Base-by-base conservation (phyloP, 176 grass and related monocot species). In the Saccharum officinarum region DNA sequence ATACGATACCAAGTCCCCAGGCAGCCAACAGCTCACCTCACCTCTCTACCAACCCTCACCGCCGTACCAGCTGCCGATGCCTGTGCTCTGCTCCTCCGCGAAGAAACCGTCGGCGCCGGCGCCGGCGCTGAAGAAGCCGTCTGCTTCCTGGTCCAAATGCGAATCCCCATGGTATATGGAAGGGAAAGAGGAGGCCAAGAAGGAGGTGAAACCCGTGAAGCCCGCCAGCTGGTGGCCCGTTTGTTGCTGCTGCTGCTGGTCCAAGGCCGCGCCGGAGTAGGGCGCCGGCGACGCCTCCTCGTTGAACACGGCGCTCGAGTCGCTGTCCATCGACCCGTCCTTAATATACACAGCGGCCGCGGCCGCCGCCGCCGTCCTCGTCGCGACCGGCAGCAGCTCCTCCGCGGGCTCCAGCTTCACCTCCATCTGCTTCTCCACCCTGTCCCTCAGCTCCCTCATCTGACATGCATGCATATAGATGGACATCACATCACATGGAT, bases 251-350 rank as follows among this genome's bases (percentile, higher is more conserved):
- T 72, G 70, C 3, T 8, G 83, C 22, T 80, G 69, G 28, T 85
- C 83, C 20, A 81, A 69, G 3, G 40, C 88, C 22, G 22, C 62
- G 25, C 76, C 71, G 38, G 88, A 78, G 80, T 90, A 90, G 18
- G 84, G 80, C 75, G 86, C 86, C 10, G 84, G 80, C 60, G 84
- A 86, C 17, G 74, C 73, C 33, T 87, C 88, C 63, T 90, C 88
- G 79, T 90, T 90, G 80, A 90, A 90, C 80, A 90, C 88, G 15
- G 66, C 84, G 84, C 88, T 90, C 14, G 88, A 90, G 67, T 90
- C 88, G 74, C 88, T 90, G 80, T 90, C 88, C 26, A 80, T 83
- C 17, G 88, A 76, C 1, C 88, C 71, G 63, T 89, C 88, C 49
- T 57, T 59, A 36, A 52, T 81, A 61, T 67, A 75, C 2, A 76